These are phyloP conservation scores for Pezicula carpinea DNA, from an alignment of 2,329 filamentous ascomycete genomes.

Conservation along the genomic window DNA sequence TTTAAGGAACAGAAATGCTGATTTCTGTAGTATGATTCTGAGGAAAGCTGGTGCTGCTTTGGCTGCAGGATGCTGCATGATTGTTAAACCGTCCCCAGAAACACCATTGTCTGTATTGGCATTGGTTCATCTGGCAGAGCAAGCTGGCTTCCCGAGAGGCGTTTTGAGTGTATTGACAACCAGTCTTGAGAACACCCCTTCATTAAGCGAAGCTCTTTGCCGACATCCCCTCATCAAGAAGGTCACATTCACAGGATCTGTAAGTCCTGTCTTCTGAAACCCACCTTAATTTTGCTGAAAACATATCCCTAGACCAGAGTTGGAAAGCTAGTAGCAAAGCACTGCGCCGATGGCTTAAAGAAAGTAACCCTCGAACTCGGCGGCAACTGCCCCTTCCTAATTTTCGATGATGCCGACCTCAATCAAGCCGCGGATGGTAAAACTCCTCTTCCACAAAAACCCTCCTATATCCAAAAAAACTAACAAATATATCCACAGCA, in stretches of 20 bases:
- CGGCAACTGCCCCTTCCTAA: slow-evolving; percentile 60
- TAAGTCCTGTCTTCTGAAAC: slow-evolving; percentile 11
- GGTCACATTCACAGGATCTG: slow-evolving; percentile 54
- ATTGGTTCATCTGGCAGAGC: slow-evolving; percentile 47
- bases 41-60: slow-evolving; percentile 64
- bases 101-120: slow-evolving; percentile 53
- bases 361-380: slow-evolving; percentile 61
- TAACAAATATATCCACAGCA: slow-evolving; percentile 12
- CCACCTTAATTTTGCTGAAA: not conserved
- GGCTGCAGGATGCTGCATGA: slow-evolving; percentile 70
- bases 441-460: too few relatives aligned
- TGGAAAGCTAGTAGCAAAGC: slow-evolving; percentile 56
- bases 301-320: slow-evolving; percentile 40
- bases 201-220: slow-evolving; percentile 49
- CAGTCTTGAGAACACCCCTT: slow-evolving; percentile 48
- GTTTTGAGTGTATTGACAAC: slow-evolving; percentile 59
- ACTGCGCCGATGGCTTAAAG: slow-evolving; percentile 56
- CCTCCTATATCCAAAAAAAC: too few relatives aligned
- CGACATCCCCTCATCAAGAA: slow-evolving; percentile 57
- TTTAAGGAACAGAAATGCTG: not conserved
- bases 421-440: slow-evolving; percentile 47
- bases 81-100: slow-evolving; percentile 68
- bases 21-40: slow-evolving; percentile 45
- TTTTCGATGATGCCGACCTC: slow-evolving; percentile 61
- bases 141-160: slow-evolving; percentile 53